These are phyloP conservation scores for Rickenella mellea DNA, from an alignment of 768 basidiomycete species.

Conservation along the genomic window DNA sequence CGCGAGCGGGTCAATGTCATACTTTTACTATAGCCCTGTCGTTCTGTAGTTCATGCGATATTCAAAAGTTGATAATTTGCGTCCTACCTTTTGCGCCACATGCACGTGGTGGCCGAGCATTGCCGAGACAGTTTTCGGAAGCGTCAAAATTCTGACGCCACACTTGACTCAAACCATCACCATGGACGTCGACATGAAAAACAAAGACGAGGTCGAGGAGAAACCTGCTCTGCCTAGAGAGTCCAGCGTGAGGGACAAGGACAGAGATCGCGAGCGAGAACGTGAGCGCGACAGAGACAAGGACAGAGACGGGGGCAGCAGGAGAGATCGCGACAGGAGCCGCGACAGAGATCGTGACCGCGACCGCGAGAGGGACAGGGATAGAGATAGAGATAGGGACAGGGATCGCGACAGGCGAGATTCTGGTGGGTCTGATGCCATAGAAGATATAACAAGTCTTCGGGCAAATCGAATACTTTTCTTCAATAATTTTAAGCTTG, in stretches of 20 bases:
- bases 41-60: too few relatives aligned
- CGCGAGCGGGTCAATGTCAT: too few relatives aligned
- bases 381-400: slow-evolving; percentile 33
- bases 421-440: slow-evolving; percentile 30
- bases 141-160: too few relatives aligned
- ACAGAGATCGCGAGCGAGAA: slow-evolving; percentile 31
- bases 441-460: neutral
- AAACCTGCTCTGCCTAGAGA: slow-evolving; percentile 32
- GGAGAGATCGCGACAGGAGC: slow-evolving; percentile 37
- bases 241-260: slow-evolving; percentile 24
- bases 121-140: too few relatives aligned
- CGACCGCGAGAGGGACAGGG: slow-evolving; percentile 35
- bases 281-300: slow-evolving; percentile 22
- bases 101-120: too few relatives aligned
- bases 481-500: neutral
- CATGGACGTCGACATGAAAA: slow-evolving; percentile 81
- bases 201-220: slow-evolving; percentile 64
- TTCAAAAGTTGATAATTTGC: too few relatives aligned
- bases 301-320: slow-evolving; percentile 29
- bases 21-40: too few relatives aligned
- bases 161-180: slow-evolving; percentile 10
- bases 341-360: slow-evolving; percentile 37
- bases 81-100: too few relatives aligned
- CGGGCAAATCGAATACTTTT: slow-evolving; percentile 4
- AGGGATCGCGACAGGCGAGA: slow-evolving; percentile 46